Evolutionary conservation across 192 early-diverging fungal genomes (phyloP), one percentile per base, ranked within the genome.

Genomic region (Umbelopsis vinacea): DNA sequence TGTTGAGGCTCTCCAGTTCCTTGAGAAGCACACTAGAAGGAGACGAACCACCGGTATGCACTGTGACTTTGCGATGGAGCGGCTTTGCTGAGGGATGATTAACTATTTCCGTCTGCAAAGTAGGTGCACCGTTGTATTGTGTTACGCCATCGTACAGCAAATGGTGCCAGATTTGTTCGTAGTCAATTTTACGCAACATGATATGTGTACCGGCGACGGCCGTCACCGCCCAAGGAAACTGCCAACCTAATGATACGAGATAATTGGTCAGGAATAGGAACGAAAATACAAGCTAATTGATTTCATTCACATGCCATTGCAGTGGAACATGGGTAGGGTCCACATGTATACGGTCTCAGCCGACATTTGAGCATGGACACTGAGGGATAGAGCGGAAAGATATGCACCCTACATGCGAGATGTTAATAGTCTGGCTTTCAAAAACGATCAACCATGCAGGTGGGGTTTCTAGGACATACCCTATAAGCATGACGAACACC

Each of bases 251-350:
- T 70, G 52, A 69, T 78, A 71, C 45, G 3, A 29, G 72, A 2
- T 23, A 37, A 70, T 33, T 66, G 43, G 40, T 6, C 12, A 22
- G 50, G 14, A 67, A 75, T 15, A 40, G 12, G 37, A 55, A n/a
- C n/a, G 68, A 57, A 21, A 12, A 48, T 14, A 40, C 19, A 46
- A 29, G 29, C 29, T n/a, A 57, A 52, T 29, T 29, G 1, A 3
- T 29, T 3, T 43, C 21, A 29, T 38, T 72, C 47, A 75, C 68
- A 53, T 72, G 53, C 78, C 80, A 71, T 80, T 84, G 47, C 83
- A 85, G 71, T 89, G 88, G 57, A 89, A 89, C 79, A 88, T 83
- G 3, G 88, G 88, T 4, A 88, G 69, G 22, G 81, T 75, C 74
- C 82, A 88, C 33, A 89, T 69, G 67, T 80, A 86, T 19, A 84